Evolutionary conservation across 306 rosid genomes (phyloP), one percentile per base, ranked within the genome.

Genomic region (Nissolia schottii): DNA sequence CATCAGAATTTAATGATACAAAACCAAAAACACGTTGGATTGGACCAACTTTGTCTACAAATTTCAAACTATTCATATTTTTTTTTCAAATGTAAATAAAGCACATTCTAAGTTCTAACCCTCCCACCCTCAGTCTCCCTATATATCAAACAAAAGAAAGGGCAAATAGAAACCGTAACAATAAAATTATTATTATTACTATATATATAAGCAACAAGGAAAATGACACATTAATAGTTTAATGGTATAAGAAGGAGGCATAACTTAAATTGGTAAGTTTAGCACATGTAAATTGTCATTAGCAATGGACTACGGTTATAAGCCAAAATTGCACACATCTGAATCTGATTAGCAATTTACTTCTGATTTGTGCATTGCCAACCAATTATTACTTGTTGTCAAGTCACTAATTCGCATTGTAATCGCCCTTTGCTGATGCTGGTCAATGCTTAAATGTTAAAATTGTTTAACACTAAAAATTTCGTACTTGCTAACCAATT

Each of bases 371-470:
- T 41, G 72, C 15, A 55, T 48, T 38, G 46, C 31, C 55, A 53
- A 71, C 35, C 48, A 54, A 58, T 67, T 27, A 63, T 31, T 32
- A 77, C 64, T 11, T 51, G 49, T 18, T 58, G 65, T 67, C 55
- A 25, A 64, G 48, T 77, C 64, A 40, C 58, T 77, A 54, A 58
- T 71, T 54, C 3, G 6, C 45, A 61, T 50, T 12, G 53, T 76
- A 69, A 73, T 66, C 19, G 22, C 70, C 10, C 10, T 61, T 68
- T 61, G 45, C 18, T 70, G 29, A 32, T 79, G 55, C 49, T 57
- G 71, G 80, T 73, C 75, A 83, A 81, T 80, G 87, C 70, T 81
- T 65, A 77, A n/a, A 73, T 79, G 85, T 56, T 75, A 77, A 73
- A n/a, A n/a, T n/a, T n/a, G n/a, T n/a, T n/a, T n/a, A n/a, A n/a